A percentile compares a stretch with the other conserved stretches of the same genome.
Conservation (phyloP, 2,329 filamentous ascomycete genomes). For the Tolypocladium nubicola region DNA sequence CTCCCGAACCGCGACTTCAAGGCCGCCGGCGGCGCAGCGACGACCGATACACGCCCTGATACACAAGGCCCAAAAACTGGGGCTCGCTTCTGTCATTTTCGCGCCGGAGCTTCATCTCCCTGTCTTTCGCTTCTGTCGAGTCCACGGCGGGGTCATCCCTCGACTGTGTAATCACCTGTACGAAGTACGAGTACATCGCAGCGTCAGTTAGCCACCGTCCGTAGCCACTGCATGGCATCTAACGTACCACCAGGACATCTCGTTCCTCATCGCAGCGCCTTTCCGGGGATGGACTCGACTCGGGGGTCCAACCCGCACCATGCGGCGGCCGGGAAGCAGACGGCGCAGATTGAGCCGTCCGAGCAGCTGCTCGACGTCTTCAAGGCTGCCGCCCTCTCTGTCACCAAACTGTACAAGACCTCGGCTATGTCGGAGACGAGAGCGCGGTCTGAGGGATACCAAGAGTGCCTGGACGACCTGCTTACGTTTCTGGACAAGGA, state of each 20-base stretch:
- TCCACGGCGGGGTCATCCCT: conserved; percentile 2
- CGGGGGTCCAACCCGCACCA: conserved; percentile 4
- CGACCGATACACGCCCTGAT: not conserved
- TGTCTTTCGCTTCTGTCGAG: not conserved
- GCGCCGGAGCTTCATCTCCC: not conserved
- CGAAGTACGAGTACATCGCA: not conserved
- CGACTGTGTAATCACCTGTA: not conserved
- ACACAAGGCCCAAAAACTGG: not conserved
- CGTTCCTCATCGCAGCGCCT: not conserved
- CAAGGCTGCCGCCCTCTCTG: conserved; percentile 82
- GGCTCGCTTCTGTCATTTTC: not conserved
- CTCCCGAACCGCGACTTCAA: not conserved
- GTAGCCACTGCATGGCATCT: not conserved
- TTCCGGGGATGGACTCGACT: conserved; percentile 6
- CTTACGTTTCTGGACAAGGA: conserved; percentile 76
- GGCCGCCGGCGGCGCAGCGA: not conserved
- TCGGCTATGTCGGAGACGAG: conserved; percentile 69
- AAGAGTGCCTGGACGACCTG: conserved; percentile 87
- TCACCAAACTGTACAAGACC: conserved; percentile 93
- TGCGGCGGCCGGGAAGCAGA: conserved; percentile 16
- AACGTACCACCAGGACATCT: not conserved
- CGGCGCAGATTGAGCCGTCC: conserved; percentile 28
- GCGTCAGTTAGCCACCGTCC: not conserved
- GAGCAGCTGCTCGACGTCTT: conserved; percentile 77
- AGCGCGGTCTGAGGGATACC: conserved; percentile 73